Evolutionary conservation across 768 basidiomycete genomes (phyloP).

Genomic region (Leucocoprinus leucothites): DNA sequence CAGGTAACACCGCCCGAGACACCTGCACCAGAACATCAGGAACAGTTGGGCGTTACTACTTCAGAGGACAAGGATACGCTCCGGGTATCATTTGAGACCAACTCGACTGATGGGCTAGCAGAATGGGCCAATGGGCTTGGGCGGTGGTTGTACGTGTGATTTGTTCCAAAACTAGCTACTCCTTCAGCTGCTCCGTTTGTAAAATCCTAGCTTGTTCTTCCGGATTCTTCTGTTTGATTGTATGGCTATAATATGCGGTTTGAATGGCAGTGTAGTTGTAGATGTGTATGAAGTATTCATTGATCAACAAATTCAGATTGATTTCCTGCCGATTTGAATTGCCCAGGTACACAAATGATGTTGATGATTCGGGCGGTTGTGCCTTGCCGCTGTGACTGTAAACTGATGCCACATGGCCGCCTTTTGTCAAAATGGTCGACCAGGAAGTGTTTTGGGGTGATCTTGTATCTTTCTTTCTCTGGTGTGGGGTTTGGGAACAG

Average conservation of each 20-base stretch:
- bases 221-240: not conserved
- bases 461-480: too few relatives aligned
- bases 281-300: not conserved
- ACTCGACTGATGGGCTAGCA: slow-evolving; percentile 38
- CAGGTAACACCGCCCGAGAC: slow-evolving; percentile 52
- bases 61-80: slow-evolving; percentile 19
- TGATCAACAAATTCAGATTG: too few relatives aligned
- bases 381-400: too few relatives aligned
- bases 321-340: too few relatives aligned
- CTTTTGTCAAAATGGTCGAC: too few relatives aligned
- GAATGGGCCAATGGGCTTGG: slow-evolving; percentile 54
- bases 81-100: slow-evolving; percentile 42
- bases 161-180: not conserved
- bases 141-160: slow-evolving; percentile 60
- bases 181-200: not conserved
- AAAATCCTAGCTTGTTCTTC: not conserved
- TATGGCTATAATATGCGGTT: not conserved
- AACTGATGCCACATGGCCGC: too few relatives aligned
- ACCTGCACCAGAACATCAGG: slow-evolving; percentile 30
- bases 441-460: too few relatives aligned
- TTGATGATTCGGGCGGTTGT: too few relatives aligned
- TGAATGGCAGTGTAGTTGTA: not conserved
- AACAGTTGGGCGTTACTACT: slow-evolving; percentile 11
- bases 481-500: too few relatives aligned
- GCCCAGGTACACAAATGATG: too few relatives aligned